phyloP scores from a whole-genome alignment of 306 rosid species.

The Dalbergia cultrata region DNA sequence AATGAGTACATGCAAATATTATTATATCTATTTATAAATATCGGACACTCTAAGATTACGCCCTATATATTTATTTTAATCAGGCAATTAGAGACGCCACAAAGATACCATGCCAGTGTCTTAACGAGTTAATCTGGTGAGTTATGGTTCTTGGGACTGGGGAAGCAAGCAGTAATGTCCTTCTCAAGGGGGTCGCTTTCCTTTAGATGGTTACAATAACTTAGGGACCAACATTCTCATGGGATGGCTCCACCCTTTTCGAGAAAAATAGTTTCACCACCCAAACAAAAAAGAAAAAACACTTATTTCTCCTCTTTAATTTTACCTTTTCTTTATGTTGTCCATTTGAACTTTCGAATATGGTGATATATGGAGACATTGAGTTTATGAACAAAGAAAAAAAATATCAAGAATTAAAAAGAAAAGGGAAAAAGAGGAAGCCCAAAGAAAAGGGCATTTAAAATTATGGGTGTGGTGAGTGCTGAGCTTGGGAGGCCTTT shows the following conservation, averaged over 20 bases:
- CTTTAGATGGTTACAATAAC: constrained; percentile 53
- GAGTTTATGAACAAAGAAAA: constrained; percentile 5
- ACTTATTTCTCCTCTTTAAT: background rate
- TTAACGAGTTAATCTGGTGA: constrained; percentile 44
- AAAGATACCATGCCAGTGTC: constrained; percentile 30
- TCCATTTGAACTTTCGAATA: background rate
- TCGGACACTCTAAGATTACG: constrained; percentile 35
- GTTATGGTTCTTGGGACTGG: constrained; percentile 54
- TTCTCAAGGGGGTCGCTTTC: constrained; percentile 72
- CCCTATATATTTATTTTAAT: constrained; percentile 24
- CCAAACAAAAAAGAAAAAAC: background rate
- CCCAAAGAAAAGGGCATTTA: constrained; percentile 35
- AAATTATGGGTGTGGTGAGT: constrained; percentile 51
- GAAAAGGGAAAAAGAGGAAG: background rate
- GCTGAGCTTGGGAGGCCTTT: constrained; percentile 50
- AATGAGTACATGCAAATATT: too few relatives aligned
- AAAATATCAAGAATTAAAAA: background rate
- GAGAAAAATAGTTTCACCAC: constrained; percentile 28
- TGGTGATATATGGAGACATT: background rate
- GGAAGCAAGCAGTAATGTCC: constrained; percentile 61
- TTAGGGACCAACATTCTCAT: constrained; percentile 79
- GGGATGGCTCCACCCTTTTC: constrained; percentile 58
- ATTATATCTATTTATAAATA: background rate
- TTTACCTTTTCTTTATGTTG: constrained; percentile 25
- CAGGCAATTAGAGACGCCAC: constrained; percentile 29